Percentiles rank a stretch among this genome's conserved stretches.
Evolutionary conservation across 2,329 filamentous ascomycete species (phyloP).

Genomic region (Hypomyces perniciosus): DNA sequence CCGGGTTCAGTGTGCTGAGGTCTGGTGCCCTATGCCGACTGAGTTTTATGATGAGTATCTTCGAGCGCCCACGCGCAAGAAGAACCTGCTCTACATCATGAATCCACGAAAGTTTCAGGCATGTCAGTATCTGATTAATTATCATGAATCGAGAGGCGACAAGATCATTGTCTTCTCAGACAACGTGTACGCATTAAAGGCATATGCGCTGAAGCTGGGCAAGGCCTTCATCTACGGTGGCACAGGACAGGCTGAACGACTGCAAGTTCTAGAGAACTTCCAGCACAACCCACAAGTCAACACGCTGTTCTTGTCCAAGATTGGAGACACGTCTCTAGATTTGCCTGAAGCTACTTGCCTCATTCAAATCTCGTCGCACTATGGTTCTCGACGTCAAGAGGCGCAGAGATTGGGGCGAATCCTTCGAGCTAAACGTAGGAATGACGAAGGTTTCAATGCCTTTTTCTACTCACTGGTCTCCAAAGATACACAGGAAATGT

Average conservation of each 20-base stretch:
- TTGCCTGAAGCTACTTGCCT: constrained; percentile 92
- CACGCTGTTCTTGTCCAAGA: constrained; percentile 94
- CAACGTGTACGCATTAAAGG: constrained; percentile 86
- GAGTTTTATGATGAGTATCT: constrained; percentile 97
- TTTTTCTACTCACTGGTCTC: constrained; percentile 98
- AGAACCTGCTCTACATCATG: constrained; percentile 76
- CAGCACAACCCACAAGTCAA: constrained; percentile 86
- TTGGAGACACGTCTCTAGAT: constrained; percentile 96
- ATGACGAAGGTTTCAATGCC: constrained; percentile 97
- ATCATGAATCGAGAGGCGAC: constrained; percentile 89
- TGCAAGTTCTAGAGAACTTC: constrained; percentile 87
- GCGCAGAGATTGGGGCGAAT: constrained; percentile 91
- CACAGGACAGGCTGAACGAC: constrained; percentile 78
- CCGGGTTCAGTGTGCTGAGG: constrained; percentile 93
- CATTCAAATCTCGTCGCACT: constrained; percentile 96
- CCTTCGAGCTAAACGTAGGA: constrained; percentile 86
- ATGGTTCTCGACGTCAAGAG: constrained; percentile 93
- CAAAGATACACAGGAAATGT: constrained; percentile 98
- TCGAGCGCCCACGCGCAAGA: constrained; percentile 50
- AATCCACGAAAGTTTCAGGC: constrained; percentile 96
- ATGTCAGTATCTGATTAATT: constrained; percentile 96
- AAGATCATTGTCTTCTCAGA: constrained; percentile 99
- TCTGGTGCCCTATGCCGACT: constrained; percentile 98
- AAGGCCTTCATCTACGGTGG: constrained; percentile 91
- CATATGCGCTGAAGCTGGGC: constrained; percentile 74